These are phyloP conservation scores for Alternaria sp. DNA, from an alignment of 2,329 filamentous ascomycete species.

Conservation along the genomic window DNA sequence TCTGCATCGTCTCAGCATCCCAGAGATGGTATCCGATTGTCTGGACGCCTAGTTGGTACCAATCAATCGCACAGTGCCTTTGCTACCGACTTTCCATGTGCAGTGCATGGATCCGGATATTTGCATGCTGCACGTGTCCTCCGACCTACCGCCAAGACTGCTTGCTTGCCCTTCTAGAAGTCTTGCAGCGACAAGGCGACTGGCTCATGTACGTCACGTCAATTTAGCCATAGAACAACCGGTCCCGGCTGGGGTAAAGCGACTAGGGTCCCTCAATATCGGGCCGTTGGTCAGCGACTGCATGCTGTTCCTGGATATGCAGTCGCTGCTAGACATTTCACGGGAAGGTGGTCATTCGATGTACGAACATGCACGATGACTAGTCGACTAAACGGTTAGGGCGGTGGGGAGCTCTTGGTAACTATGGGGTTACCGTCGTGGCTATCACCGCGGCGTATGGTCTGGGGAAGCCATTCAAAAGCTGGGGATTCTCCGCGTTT, in stretches of 20 bases:
- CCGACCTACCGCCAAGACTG: slow-evolving; percentile 15
- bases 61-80: slow-evolving; percentile 6
- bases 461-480: slow-evolving; percentile 10
- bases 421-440: slow-evolving; percentile 10
- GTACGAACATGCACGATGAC: slow-evolving; percentile 8
- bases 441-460: slow-evolving; percentile 9
- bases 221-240: slow-evolving; percentile 44
- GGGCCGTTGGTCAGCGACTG: slow-evolving; percentile 19
- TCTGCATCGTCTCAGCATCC: slow-evolving; percentile 2
- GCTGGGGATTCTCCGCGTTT: slow-evolving; percentile 16
- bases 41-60: slow-evolving; percentile 7
- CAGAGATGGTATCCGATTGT: background rate
- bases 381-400: slow-evolving; percentile 30
- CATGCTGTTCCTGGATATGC: slow-evolving; percentile 12
- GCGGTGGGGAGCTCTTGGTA: background rate
- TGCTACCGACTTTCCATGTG: background rate
- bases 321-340: background rate
- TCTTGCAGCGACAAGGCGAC: slow-evolving; percentile 9
- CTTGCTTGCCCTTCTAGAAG: slow-evolving; percentile 23
- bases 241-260: slow-evolving; percentile 14
- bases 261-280: slow-evolving; percentile 24
- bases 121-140: slow-evolving; percentile 2
- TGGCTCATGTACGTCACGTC: slow-evolving; percentile 6
- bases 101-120: slow-evolving; percentile 2
- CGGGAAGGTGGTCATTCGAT: slow-evolving; percentile 1